Evolutionary conservation across 73 alveolate species (phyloP), one percentile per base, ranked within the genome.

Genomic region (Uronychia binucleata): DNA sequence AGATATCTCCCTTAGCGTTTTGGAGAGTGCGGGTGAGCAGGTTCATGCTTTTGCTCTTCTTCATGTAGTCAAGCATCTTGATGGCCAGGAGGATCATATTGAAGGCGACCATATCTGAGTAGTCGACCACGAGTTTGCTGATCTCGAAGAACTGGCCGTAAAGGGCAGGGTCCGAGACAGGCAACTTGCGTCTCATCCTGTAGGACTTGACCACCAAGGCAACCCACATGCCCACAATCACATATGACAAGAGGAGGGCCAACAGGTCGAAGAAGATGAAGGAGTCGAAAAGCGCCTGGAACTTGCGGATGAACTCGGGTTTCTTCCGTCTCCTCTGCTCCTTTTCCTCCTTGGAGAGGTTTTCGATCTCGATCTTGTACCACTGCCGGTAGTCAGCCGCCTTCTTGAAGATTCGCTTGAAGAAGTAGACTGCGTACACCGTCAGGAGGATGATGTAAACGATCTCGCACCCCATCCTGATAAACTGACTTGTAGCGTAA

Each of bases 221-320:
- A n/a, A 90, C 33, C 94, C 96, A 86, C 29, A 79, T 26, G 1
- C 57, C 84, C 13, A 88, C 58, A 0, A 85, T 75, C 19, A 85
- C 75, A 1, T 84, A 8, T 0, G 91, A 78, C 33, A 88, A 58
- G 8, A 86, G 26, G 75, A 57, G 85, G 84, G 80, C 84, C 27
- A 82, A 30, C 0, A 92, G n/a, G 28, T 92, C 97, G 77, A 92
- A 88, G 34, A 88, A 75, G 26, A 86, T 83, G 82, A 82, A 92
- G 75, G 88, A 79, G 30, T 82, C 75, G 33, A 92, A 74, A 28
- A 89, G 31, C 1, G 85, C 83, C 30, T 75, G 19, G 35, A 88
- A 58, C 46, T 80, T 77, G 28, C 97, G 30, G 33, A 92, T 26
- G 31, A 86, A 58, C 77, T 92, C 97, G 19, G 97, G 97, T 46